Conservation (phyloP, 2,329 filamentous ascomycete species). For the Trichoderma guizhouense region DNA sequence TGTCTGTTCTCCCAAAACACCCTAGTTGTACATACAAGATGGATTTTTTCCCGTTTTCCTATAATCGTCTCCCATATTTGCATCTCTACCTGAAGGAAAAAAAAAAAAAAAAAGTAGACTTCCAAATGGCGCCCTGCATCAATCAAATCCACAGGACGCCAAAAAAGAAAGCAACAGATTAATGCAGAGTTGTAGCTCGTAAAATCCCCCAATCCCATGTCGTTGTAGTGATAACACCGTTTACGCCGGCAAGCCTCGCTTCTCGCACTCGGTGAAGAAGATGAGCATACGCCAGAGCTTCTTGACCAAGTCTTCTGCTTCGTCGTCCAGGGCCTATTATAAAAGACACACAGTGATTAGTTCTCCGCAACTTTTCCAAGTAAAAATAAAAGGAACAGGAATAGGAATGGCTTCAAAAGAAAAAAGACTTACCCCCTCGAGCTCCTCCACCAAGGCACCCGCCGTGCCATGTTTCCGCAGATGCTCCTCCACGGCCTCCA, state of each 20-base stretch:
- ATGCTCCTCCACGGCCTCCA: constrained; percentile 88
- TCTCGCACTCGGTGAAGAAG: constrained; percentile 94
- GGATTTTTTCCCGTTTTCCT: not conserved
- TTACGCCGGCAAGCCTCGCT: constrained; percentile 73
- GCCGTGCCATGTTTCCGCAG: constrained; percentile 71
- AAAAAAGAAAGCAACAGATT: not conserved
- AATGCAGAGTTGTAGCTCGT: not conserved
- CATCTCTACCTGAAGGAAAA: not conserved
- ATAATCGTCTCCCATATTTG: not conserved
- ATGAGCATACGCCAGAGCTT: constrained; percentile 99
- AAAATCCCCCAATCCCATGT: not conserved
- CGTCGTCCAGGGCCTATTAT: constrained; percentile 79
- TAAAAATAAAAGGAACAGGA: not conserved
- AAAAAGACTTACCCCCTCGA: constrained; percentile 67
- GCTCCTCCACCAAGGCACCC: constrained; percentile 76
- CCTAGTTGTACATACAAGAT: constrained; percentile 8
- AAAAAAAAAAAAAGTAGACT: not conserved
- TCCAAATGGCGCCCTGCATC: not conserved
- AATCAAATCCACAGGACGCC: not conserved
- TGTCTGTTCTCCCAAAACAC: not conserved
- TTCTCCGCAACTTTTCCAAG: not conserved
- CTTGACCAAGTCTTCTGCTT: constrained; percentile 88
- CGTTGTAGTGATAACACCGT: not conserved
- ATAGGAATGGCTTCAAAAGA: not conserved
- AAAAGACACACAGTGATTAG: constrained; percentile 28